phyloP scores from a whole-genome alignment of 192 early-diverging fungal species.

The Glomus cerebriforme region DNA sequence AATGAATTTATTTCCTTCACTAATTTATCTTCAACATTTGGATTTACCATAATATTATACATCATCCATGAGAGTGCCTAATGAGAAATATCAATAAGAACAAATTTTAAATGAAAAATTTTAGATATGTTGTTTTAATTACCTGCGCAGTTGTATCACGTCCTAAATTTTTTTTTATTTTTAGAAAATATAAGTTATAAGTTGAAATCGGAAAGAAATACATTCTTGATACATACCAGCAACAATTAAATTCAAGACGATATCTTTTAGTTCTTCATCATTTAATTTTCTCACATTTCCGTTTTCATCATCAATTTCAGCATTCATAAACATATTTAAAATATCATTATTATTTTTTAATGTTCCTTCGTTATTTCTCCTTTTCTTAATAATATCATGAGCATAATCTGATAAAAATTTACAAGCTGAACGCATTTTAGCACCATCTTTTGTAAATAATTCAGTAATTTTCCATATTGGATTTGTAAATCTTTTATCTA shows the following conservation, averaged over 20 bases:
- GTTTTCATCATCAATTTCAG: constrained; percentile 22
- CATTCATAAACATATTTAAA: constrained; percentile 51
- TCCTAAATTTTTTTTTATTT: constrained; percentile 39
- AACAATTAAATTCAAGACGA: constrained; percentile 49
- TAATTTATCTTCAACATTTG: constrained; percentile 38
- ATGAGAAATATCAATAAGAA: no score
- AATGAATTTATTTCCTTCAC: constrained; percentile 38
- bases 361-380: constrained; percentile 2
- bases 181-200: no score
- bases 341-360: constrained; percentile 36
- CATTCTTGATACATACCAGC: constrained; percentile 15
- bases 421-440: constrained; percentile 35
- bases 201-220: no score
- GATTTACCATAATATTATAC: constrained; percentile 48
- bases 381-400: constrained; percentile 36
- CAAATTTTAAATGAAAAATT: no score
- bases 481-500: constrained; percentile 38
- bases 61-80: constrained; percentile 52
- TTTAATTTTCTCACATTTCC: constrained; percentile 40
- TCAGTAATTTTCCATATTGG: constrained; percentile 42
- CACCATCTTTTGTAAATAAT: constrained; percentile 19
- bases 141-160: constrained; percentile 62
- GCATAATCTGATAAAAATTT: constrained; percentile 39
- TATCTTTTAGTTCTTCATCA: constrained; percentile 48
- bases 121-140: no score